Percentiles rank a stretch among this genome's conserved stretches.
These are phyloP conservation scores for Pythium folliculosum DNA, from an alignment of 352 stramenopile genomes.

Conservation along the genomic window DNA sequence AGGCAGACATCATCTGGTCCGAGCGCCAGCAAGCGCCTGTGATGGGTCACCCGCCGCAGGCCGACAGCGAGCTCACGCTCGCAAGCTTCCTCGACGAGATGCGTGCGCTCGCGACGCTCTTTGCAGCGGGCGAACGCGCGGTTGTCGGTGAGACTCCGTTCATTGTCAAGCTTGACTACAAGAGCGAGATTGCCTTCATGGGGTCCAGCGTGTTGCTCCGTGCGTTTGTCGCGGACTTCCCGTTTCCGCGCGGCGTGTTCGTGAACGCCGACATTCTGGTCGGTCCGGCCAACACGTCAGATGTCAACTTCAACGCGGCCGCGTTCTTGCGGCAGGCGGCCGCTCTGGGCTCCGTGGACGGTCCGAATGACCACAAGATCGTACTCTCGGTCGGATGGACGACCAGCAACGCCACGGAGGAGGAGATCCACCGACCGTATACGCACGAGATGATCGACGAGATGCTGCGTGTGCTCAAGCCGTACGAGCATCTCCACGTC, in stretches of 20 bases:
- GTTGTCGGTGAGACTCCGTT: conserved; percentile 34
- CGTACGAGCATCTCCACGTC: conserved; percentile 48
- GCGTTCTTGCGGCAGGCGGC: conserved; percentile 48
- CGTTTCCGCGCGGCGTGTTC: conserved; percentile 56
- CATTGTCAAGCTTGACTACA: conserved; percentile 80
- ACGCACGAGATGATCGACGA: conserved; percentile 52
- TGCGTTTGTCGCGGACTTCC: conserved; percentile 45
- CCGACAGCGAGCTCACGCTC: conserved; percentile 53
- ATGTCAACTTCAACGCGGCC: conserved; percentile 43
- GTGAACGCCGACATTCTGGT: conserved; percentile 72
- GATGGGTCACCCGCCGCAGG: conserved; percentile 70
- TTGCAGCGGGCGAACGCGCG: background rate
- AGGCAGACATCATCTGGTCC: conserved; percentile 75
- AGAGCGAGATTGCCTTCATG: conserved; percentile 55
- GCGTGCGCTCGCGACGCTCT: conserved; percentile 33
- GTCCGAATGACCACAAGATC: conserved; percentile 52
- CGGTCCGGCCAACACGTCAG: conserved; percentile 44
- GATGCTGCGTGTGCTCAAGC: conserved; percentile 51
- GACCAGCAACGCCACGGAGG: conserved; percentile 51
- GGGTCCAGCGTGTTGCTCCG: conserved; percentile 34
- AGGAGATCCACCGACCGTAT: conserved; percentile 59
- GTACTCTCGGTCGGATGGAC: conserved; percentile 78
- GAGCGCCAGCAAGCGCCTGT: conserved; percentile 46
- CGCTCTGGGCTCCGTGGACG: conserved; percentile 35
- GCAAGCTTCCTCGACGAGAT: conserved; percentile 50